Percentiles rank a stretch among this genome's conserved stretches.
These are phyloP conservation scores for Alternaria arbusti DNA, from an alignment of 2,329 filamentous ascomycete species.

Conservation along the genomic window DNA sequence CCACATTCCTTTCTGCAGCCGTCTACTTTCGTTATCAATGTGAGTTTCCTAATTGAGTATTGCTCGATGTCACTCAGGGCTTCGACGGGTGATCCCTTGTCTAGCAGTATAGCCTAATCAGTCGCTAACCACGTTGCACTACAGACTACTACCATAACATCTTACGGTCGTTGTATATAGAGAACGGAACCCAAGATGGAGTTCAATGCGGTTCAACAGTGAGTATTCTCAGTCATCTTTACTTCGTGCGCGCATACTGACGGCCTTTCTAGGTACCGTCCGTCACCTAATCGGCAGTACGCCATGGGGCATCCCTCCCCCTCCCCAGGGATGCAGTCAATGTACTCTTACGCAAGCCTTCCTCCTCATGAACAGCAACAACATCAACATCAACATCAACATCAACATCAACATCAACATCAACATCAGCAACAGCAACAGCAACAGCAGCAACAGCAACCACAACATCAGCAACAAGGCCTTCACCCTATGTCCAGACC, in stretches of 20 bases:
- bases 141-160: constrained; percentile 26
- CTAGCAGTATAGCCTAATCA: constrained; percentile 29
- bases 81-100: constrained; percentile 26
- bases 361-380: constrained; percentile 36
- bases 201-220: constrained; percentile 52
- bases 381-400: background rate
- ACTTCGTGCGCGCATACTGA: constrained; percentile 23
- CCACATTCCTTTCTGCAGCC: constrained; percentile 44
- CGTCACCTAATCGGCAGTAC: constrained; percentile 46
- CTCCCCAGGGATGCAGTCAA: constrained; percentile 40
- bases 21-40: constrained; percentile 31
- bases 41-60: constrained; percentile 32
- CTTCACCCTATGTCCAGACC: constrained; percentile 38
- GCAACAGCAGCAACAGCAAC: background rate
- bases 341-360: constrained; percentile 44
- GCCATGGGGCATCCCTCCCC: constrained; percentile 38
- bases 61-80: constrained; percentile 13
- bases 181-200: constrained; percentile 48
- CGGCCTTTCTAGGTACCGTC: constrained; percentile 42
- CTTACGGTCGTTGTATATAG: constrained; percentile 32
- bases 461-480: constrained; percentile 3
- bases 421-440: background rate
- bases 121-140: constrained; percentile 34
- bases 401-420: constrained; percentile 3
- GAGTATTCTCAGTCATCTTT: constrained; percentile 24